phyloP scores from a whole-genome alignment of 1,284 basidiomycete species.

The Sanghuangporus weigelae region DNA sequence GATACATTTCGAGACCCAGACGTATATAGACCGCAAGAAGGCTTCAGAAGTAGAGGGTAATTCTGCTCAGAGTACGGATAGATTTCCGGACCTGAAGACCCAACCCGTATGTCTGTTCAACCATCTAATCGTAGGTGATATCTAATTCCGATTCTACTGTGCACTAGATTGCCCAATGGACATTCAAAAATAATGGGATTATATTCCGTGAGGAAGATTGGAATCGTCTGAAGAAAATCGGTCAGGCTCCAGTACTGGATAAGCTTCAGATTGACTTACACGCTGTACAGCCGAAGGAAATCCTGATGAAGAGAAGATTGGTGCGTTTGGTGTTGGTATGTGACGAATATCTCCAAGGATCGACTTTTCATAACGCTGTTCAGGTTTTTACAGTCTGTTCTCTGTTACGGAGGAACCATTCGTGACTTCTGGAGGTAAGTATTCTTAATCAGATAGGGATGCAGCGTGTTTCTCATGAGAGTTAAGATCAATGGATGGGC shows the following conservation, averaged over 20 bases:
- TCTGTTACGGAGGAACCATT: conserved; percentile 91
- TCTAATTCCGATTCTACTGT: neutral
- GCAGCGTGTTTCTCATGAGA: neutral
- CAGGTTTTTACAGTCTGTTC: conserved; percentile 78
- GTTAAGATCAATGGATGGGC: conserved; percentile 81
- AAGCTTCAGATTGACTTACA: conserved; percentile 7
- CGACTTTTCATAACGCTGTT: neutral
- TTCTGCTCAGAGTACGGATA: conserved; percentile 8
- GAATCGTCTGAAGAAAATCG: conserved; percentile 84
- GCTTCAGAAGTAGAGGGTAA: conserved; percentile 6
- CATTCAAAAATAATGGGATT: conserved; percentile 85
- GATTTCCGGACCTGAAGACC: conserved; percentile 60
- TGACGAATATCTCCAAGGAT: conserved; percentile 7
- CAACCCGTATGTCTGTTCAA: conserved; percentile 31
- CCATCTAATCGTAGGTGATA: neutral
- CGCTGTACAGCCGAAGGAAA: conserved; percentile 66
- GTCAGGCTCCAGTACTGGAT: conserved; percentile 28
- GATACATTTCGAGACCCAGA: conserved; percentile 74
- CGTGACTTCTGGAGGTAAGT: conserved; percentile 77
- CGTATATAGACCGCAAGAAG: conserved; percentile 42
- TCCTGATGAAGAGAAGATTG: conserved; percentile 81
- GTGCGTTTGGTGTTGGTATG: conserved; percentile 79
- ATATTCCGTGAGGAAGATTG: conserved; percentile 82
- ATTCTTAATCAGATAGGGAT: neutral
- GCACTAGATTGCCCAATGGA: conserved; percentile 64